Evolutionary conservation across 2,329 filamentous ascomycete species (phyloP).

Genomic region (Diaporthe citri): DNA sequence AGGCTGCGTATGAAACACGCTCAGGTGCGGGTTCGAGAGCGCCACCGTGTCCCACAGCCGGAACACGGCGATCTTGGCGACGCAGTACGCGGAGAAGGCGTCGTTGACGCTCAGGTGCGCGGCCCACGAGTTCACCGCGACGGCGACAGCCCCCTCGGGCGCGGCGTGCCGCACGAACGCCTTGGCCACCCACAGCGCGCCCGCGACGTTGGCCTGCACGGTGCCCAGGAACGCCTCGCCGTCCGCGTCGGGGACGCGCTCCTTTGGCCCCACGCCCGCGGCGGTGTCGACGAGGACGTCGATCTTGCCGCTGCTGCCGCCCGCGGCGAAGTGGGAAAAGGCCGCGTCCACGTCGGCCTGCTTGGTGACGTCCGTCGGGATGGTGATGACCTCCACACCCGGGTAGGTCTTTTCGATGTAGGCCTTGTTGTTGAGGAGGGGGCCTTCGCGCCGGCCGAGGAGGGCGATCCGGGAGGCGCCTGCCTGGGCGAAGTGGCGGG

Average conservation of each 20-base stretch:
- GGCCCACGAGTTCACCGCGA: not conserved
- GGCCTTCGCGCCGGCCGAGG: conserved; percentile 11
- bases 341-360: not conserved
- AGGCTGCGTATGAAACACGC: conserved; percentile 38
- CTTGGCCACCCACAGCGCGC: not conserved
- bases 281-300: conserved; percentile 10
- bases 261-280: not conserved
- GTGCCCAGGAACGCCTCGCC: not conserved
- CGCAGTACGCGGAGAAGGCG: conserved; percentile 23
- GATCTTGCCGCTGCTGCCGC: not conserved
- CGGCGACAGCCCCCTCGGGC: not conserved
- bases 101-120: conserved; percentile 35
- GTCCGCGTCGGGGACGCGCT: not conserved
- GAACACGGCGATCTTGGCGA: conserved; percentile 39
- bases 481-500: conserved; percentile 8
- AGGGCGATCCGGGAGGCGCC: conserved; percentile 7
- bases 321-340: not conserved
- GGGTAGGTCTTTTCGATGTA: not conserved
- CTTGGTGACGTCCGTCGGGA: not conserved
- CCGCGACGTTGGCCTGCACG: not conserved
- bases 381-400: not conserved
- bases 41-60: conserved; percentile 41
- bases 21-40: conserved; percentile 39
- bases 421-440: conserved; percentile 24
- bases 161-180: conserved; percentile 19